Percentiles rank a stretch among this genome's conserved stretches.
Conservation (phyloP, 352 stramenopile species). For the Phytophthora chlamydospora region DNA sequence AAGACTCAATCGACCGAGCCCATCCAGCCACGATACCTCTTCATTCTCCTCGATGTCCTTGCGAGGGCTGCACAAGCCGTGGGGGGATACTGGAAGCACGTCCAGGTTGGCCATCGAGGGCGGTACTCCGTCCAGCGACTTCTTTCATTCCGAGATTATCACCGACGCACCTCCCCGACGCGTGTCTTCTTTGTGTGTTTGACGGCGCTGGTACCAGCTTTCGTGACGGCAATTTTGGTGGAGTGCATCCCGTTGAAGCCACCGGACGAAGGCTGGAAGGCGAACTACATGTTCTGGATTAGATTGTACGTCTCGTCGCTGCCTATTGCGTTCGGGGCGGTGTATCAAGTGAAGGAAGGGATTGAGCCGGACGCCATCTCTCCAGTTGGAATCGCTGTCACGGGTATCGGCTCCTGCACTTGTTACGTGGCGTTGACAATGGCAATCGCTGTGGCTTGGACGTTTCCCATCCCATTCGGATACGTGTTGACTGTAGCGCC, state of each 20-base stretch:
- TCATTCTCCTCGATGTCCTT: too few species aligned
- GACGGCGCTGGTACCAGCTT: conserved; percentile 14
- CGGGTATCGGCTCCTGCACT: background rate
- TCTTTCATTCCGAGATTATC: conserved; percentile 6
- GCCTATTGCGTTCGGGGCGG: background rate
- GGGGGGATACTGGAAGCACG: background rate
- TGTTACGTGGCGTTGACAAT: conserved; percentile 8
- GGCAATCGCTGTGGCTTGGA: background rate
- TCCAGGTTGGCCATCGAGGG: conserved; percentile 6
- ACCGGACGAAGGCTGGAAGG: conserved; percentile 11
- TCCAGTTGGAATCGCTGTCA: background rate
- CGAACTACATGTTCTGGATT: conserved; percentile 24
- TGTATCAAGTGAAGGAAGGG: conserved; percentile 1
- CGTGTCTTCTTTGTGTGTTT: conserved; percentile 4
- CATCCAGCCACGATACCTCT: too few species aligned
- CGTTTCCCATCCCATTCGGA: conserved; percentile 28
- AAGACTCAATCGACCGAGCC: too few species aligned
- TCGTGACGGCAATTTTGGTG: conserved; percentile 6
- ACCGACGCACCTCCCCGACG: background rate
- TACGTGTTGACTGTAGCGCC: conserved; percentile 2
- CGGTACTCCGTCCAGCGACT: conserved; percentile 8
- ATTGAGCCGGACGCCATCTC: background rate
- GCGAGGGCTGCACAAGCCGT: too few species aligned
- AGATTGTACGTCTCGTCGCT: conserved; percentile 6
- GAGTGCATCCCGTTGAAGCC: conserved; percentile 28